These are phyloP conservation scores for Quercus variabilis DNA, from an alignment of 306 rosid species.

Conservation along the genomic window DNA sequence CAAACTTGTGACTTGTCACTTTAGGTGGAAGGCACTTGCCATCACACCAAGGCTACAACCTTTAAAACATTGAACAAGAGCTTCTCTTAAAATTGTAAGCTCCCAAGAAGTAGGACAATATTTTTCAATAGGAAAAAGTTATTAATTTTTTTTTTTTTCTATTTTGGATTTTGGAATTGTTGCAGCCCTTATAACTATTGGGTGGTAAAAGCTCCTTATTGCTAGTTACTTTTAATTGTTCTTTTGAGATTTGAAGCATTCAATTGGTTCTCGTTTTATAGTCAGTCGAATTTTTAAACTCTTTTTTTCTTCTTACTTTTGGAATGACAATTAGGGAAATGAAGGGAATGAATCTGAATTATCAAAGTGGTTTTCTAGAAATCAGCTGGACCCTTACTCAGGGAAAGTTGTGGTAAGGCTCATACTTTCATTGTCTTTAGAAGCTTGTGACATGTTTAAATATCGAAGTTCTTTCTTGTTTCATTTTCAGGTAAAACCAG, in stretches of 20 bases:
- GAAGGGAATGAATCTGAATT: constrained; percentile 53
- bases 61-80: background rate
- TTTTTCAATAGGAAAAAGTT: background rate
- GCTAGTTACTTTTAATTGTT: background rate
- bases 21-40: no score
- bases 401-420: constrained; percentile 93
- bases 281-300: background rate
- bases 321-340: constrained; percentile 49
- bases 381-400: constrained; percentile 55
- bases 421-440: constrained; percentile 27
- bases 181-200: background rate
- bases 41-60: no score
- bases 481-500: constrained; percentile 76
- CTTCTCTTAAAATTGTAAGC: background rate
- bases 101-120: background rate
- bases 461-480: constrained; percentile 4
- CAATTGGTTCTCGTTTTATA: background rate
- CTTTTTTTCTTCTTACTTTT: constrained; percentile 15
- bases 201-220: background rate
- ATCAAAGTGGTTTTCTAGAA: constrained; percentile 68
- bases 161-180: background rate
- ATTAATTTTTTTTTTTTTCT: background rate
- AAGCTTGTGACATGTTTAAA: constrained; percentile 15
- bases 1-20: no score
- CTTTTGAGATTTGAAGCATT: background rate